These are phyloP conservation scores for Mucuna pruriens DNA, from an alignment of 306 rosid species.

Conservation along the genomic window DNA sequence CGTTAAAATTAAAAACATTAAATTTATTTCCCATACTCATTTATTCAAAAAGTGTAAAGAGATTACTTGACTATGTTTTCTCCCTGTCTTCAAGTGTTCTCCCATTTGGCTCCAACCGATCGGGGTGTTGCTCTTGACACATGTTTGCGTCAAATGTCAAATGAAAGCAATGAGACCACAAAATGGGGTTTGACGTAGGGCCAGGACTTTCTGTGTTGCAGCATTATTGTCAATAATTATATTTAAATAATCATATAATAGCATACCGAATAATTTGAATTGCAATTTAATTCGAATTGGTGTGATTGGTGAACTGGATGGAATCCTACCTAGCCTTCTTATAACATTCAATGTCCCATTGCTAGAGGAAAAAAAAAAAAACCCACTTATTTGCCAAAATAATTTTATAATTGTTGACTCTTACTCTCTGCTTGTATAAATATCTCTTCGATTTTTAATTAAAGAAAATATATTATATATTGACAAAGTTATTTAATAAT, in stretches of 20 bases:
- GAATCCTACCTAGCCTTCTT: not conserved
- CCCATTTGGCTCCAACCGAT: not conserved
- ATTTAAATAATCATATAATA: not conserved
- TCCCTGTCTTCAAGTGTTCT: not conserved
- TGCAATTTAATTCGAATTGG: not conserved
- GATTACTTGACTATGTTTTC: not conserved
- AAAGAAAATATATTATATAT: too few species aligned
- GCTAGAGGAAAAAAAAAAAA: not conserved
- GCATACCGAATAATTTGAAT: not conserved
- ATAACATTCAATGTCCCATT: not conserved
- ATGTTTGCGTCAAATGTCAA: constrained; percentile 19
- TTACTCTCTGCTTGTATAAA: not conserved
- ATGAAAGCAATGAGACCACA: constrained; percentile 10
- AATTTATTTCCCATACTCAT: not conserved
- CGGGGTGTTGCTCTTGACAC: not conserved
- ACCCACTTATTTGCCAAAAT: not conserved
- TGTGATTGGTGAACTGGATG: constrained; percentile 20
- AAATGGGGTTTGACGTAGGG: constrained; percentile 9
- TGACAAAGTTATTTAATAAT: too few species aligned
- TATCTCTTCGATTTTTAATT: not conserved
- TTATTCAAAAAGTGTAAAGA: not conserved
- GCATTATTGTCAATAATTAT: constrained; percentile 19
- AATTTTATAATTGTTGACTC: not conserved
- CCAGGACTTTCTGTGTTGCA: not conserved
- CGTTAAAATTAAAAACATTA: not conserved